phyloP scores from a whole-genome alignment of 345 rosid genomes.

The Fremontodendron californicum region DNA sequence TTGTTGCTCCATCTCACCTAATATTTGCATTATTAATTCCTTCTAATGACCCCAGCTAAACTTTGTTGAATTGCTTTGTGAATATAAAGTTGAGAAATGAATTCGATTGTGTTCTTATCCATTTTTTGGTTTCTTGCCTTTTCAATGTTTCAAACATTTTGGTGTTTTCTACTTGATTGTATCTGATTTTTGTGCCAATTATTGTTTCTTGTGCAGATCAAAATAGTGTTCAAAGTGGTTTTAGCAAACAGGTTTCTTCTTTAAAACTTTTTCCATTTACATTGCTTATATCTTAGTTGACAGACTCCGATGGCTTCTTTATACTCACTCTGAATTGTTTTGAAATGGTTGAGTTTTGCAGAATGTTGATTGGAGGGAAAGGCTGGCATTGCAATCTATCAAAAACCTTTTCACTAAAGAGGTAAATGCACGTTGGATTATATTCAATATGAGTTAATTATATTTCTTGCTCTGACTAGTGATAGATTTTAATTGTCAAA shows the following conservation, averaged over 20 bases:
- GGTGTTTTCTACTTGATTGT: background rate
- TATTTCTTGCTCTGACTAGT: background rate
- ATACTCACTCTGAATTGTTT: background rate
- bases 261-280: background rate
- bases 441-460: background rate
- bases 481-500: background rate
- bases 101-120: background rate
- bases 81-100: background rate
- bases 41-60: too few species aligned
- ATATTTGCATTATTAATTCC: background rate
- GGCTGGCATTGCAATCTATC: slow-evolving; percentile 57
- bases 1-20: background rate
- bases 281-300: background rate
- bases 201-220: slow-evolving; percentile 46
- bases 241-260: slow-evolving; percentile 47
- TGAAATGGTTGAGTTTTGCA: slow-evolving; percentile 31
- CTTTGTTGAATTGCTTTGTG: background rate
- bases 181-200: slow-evolving; percentile 10
- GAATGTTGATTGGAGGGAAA: slow-evolving; percentile 87
- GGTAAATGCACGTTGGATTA: slow-evolving; percentile 40
- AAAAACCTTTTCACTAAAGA: slow-evolving; percentile 71
- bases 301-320: slow-evolving; percentile 10
- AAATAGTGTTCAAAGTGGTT: slow-evolving; percentile 26
- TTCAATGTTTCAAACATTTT: background rate
- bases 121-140: background rate